These are phyloP conservation scores for Blastobotrys indianensis DNA, from an alignment of 1,139 yeast genomes.

Conservation along the genomic window DNA sequence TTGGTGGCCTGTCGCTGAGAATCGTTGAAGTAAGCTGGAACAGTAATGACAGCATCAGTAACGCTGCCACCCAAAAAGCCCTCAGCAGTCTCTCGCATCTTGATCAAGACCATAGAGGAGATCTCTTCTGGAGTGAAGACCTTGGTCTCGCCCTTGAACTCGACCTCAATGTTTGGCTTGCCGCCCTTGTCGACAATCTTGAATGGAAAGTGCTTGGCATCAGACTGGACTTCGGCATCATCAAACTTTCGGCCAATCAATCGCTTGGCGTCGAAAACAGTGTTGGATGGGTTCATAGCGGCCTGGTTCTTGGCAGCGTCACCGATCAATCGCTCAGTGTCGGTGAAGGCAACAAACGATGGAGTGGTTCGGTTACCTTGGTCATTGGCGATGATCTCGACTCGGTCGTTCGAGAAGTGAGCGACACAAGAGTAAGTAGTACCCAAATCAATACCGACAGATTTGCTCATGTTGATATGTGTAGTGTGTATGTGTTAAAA, in stretches of 20 bases:
- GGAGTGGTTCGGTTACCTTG: slow-evolving; percentile 99
- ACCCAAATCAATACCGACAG: slow-evolving; percentile 84
- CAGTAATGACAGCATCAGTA: slow-evolving; percentile 90
- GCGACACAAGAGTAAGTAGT: slow-evolving; percentile 99
- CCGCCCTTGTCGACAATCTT: slow-evolving; percentile 80
- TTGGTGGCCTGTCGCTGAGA: slow-evolving; percentile 98
- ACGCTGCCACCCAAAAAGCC: slow-evolving; percentile 79
- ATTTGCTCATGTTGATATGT: slow-evolving; percentile 26
- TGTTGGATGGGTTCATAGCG: slow-evolving; percentile 93
- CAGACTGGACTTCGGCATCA: slow-evolving; percentile 86
- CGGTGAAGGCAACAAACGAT: slow-evolving; percentile 94
- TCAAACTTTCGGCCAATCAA: slow-evolving; percentile 88
- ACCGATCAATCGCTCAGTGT: slow-evolving; percentile 95
- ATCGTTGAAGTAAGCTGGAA: slow-evolving; percentile 97
- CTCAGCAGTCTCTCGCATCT: slow-evolving; percentile 97
- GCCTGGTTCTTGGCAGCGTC: slow-evolving; percentile 99
- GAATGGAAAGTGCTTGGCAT: slow-evolving; percentile 95
- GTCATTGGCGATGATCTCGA: slow-evolving; percentile 93
- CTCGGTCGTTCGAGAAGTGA: slow-evolving; percentile 84
- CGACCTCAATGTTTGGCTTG: slow-evolving; percentile 86
- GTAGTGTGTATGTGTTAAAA: neutral
- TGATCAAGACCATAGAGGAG: slow-evolving; percentile 93
- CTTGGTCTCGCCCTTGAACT: slow-evolving; percentile 90
- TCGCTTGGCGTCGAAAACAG: slow-evolving; percentile 96
- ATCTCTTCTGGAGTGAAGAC: slow-evolving; percentile 94